Evolutionary conservation across 2,329 filamentous ascomycete genomes (phyloP).

Genomic region (Aspergillus eucalypticola): DNA sequence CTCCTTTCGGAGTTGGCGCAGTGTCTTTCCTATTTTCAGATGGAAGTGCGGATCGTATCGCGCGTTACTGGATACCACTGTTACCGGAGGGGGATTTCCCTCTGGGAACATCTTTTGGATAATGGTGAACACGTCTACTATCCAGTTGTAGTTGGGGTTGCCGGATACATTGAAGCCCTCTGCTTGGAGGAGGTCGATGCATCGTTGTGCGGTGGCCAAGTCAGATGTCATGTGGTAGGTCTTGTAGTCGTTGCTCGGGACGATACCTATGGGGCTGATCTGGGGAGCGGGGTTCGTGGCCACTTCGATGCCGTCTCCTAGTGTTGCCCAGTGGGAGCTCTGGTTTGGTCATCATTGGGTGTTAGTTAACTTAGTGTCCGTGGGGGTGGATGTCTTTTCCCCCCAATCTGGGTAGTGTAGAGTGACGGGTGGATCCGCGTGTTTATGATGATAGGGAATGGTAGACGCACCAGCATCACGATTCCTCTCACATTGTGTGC

Average conservation of each 20-base stretch:
- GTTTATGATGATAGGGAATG: too few relatives aligned
- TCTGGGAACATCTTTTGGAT: neutral
- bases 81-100: neutral
- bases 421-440: neutral
- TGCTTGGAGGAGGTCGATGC: neutral
- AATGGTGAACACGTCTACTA: neutral
- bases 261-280: neutral
- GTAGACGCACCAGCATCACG: neutral
- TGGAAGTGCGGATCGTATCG: slow-evolving; percentile 12
- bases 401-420: neutral
- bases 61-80: slow-evolving; percentile 39
- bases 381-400: neutral
- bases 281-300: neutral
- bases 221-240: neutral
- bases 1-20: neutral
- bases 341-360: neutral
- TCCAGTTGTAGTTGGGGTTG: neutral
- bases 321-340: neutral
- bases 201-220: neutral
- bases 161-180: neutral
- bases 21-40: neutral
- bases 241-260: neutral
- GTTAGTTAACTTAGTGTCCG: neutral
- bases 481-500: neutral
- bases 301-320: neutral